A percentile compares a stretch with the other conserved stretches of the same genome.
Evolutionary conservation across 1,284 basidiomycete genomes (phyloP).

Genomic region (Polyporus tsugae): DNA sequence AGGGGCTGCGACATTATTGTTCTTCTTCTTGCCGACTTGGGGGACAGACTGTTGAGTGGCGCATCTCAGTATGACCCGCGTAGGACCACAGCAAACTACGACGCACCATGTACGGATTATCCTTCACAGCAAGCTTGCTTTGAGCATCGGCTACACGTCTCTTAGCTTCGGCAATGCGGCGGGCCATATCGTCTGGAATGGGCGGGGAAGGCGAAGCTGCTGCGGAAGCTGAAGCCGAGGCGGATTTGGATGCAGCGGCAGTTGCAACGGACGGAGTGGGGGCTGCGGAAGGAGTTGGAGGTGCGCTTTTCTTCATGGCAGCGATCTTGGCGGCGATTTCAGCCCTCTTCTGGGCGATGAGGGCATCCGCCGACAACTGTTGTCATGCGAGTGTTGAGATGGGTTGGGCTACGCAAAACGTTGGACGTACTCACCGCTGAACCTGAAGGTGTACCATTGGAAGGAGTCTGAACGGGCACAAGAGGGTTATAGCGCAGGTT

Average conservation of each 20-base stretch:
- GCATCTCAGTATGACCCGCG: not conserved
- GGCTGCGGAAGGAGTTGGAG: constrained; percentile 37
- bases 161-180: constrained; percentile 81
- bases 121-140: constrained; percentile 73
- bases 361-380: constrained; percentile 59
- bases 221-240: constrained; percentile 40
- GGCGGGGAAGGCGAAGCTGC: constrained; percentile 49
- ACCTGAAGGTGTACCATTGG: constrained; percentile 54
- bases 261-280: constrained; percentile 34
- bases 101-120: constrained; percentile 85
- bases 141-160: constrained; percentile 82
- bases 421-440: constrained; percentile 49
- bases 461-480: constrained; percentile 59
- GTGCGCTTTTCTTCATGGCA: constrained; percentile 67
- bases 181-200: constrained; percentile 69
- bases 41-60: constrained; percentile 52
- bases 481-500: constrained; percentile 73
- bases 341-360: constrained; percentile 83
- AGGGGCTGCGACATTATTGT: constrained; percentile 31
- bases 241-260: constrained; percentile 43
- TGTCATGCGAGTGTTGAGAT: constrained; percentile 8
- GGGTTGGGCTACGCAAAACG: not conserved
- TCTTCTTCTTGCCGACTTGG: constrained; percentile 60
- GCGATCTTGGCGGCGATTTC: constrained; percentile 88
- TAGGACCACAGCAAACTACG: not conserved